Evolutionary conservation across 192 early-diverging fungal genomes (phyloP), one percentile per base, ranked within the genome.

Genomic region (Backusella westeae): DNA sequence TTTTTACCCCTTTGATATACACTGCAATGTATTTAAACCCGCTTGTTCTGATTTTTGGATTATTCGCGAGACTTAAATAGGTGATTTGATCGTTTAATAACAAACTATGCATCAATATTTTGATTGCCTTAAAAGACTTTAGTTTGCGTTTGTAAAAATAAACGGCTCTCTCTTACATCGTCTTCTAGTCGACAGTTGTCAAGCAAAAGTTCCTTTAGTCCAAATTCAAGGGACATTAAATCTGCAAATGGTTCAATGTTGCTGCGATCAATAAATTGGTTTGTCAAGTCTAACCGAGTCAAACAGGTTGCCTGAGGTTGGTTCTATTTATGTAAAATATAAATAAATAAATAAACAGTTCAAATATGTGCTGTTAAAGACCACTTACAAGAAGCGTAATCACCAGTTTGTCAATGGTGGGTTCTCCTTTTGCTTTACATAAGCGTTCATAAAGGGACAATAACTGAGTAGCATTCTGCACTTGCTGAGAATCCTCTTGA

Each of bases 1-100:
- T 63, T 72, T 74, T 73, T 84, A 84, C 89, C 75, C 89, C 92
- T 74, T 91, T 93, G 26, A 94, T 87, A 70, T 90, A 92, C 2
- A 92, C 87, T 0, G 93, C 85, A 69, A 93, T 78, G 77, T 93
- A 94, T 67, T 91, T 91, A 73, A 94, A 85, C 42, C 94, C 94
- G 46, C 87, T 85, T n/a, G 86, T 83, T n/a, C 86, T 90, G 41
- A 95, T 80, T 34, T 88, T 87, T 67, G 84, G 79, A 75, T 95
- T 95, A 79, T 91, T 84, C 26, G 90, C 85, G 26, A 95, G 78
- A 76, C 87, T 91, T 65, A 95, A 83, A 41, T 90, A 81, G 23
- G 86, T 85, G 44, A 94, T 76, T 21, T 82, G 85, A 81, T 93
- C 91, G 63, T 85, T 89, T 72, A 90, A 86, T 44, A 95, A 77